phyloP scores from a whole-genome alignment of 176 grass and related monocot genomes.

The Carex myosuroides region DNA sequence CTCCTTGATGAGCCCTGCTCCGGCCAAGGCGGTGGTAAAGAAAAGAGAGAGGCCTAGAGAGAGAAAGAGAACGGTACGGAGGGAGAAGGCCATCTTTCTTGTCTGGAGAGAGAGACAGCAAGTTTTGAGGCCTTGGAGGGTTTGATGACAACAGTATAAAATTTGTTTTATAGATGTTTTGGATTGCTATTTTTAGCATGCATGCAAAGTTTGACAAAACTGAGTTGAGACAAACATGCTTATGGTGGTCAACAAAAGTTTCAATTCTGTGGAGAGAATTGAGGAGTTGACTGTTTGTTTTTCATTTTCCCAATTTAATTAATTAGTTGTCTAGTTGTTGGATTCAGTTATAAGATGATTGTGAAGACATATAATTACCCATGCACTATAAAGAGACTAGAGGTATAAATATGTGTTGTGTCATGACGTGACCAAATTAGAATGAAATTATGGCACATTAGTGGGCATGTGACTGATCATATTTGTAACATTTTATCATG shows the following conservation, averaged over 20 bases:
- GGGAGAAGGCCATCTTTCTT: conserved; percentile 7
- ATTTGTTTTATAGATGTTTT: conserved; percentile 10
- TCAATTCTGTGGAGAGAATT: neutral
- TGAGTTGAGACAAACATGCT: conserved; percentile 1
- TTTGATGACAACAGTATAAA: neutral
- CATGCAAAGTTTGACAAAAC: neutral
- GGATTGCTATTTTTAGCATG: conserved; percentile 22
- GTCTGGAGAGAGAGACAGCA: conserved; percentile 8
- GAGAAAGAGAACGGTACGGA: conserved; percentile 3
- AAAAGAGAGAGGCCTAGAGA: conserved; percentile 32
- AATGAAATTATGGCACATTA: too few relatives aligned
- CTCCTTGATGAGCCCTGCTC: conserved; percentile 24
- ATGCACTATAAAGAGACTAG: neutral
- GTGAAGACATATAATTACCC: neutral
- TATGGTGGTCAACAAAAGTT: neutral
- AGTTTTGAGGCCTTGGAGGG: conserved; percentile 1
- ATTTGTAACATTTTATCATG: too few relatives aligned
- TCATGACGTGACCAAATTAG: too few relatives aligned
- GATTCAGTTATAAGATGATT: neutral
- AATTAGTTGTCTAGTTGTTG: too few relatives aligned
- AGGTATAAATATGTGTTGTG: too few relatives aligned
- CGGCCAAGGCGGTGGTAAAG: conserved; percentile 17
- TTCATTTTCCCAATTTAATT: neutral
- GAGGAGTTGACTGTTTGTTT: neutral
- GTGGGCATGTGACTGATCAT: too few relatives aligned